These are phyloP conservation scores for Colletotrichum sp. DNA, from an alignment of 2,329 filamentous ascomycete genomes.

Conservation along the genomic window DNA sequence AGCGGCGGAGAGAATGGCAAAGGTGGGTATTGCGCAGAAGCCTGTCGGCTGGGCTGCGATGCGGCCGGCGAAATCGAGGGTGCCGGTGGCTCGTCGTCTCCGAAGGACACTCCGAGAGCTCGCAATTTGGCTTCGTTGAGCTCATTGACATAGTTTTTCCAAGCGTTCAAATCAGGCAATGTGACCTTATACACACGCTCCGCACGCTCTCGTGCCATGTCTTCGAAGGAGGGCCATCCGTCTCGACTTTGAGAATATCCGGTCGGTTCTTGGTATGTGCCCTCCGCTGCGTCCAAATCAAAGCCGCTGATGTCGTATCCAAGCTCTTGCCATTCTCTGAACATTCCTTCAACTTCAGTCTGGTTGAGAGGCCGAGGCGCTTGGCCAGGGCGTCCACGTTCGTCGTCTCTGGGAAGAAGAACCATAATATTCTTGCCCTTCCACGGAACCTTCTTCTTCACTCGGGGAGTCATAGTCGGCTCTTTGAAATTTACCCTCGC, in stretches of 20 bases:
- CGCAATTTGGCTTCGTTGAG: slow-evolving; percentile 91
- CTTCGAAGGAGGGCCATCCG: slow-evolving; percentile 69
- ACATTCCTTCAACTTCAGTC: slow-evolving; percentile 64
- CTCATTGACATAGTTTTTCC: slow-evolving; percentile 80
- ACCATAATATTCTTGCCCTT: slow-evolving; percentile 78
- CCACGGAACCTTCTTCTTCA: slow-evolving; percentile 77
- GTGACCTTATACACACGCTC: slow-evolving; percentile 63
- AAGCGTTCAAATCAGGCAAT: slow-evolving; percentile 73
- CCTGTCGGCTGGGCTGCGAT: slow-evolving; percentile 67
- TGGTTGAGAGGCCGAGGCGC: slow-evolving; percentile 59
- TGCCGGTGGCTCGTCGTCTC: slow-evolving; percentile 72
- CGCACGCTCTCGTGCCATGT: slow-evolving; percentile 61
- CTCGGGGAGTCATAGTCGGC: slow-evolving; percentile 53
- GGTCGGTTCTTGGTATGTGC: slow-evolving; percentile 34
- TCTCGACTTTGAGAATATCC: slow-evolving; percentile 66
- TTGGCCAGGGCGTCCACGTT: slow-evolving; percentile 63
- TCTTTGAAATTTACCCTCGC: slow-evolving; percentile 40
- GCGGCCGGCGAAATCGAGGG: slow-evolving; percentile 71
- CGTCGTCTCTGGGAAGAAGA: slow-evolving; percentile 70
- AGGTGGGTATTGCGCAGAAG: slow-evolving; percentile 76
- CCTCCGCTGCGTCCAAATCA: slow-evolving; percentile 53
- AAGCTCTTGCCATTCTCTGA: slow-evolving; percentile 69
- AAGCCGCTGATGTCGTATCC: slow-evolving; percentile 75
- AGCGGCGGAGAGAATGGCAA: slow-evolving; percentile 85
- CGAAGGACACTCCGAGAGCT: slow-evolving; percentile 85